These are phyloP conservation scores for Cyberlindnera meyerae DNA, from an alignment of 805 yeast genomes.

Conservation along the genomic window DNA sequence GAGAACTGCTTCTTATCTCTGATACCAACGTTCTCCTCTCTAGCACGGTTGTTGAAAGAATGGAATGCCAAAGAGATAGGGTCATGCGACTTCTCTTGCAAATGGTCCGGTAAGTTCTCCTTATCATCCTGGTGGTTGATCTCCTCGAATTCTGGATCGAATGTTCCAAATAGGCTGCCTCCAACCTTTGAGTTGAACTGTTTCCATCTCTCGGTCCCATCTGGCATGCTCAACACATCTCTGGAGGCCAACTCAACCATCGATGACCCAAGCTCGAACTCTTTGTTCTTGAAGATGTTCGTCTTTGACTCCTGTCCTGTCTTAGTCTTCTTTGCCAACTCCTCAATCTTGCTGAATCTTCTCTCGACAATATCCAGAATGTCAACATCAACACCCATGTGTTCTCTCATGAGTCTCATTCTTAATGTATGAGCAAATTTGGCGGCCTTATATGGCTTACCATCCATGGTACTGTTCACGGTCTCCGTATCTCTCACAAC, in stretches of 20 bases:
- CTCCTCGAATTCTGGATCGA: conserved; percentile 21
- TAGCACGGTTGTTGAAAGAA: conserved; percentile 85
- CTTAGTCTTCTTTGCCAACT: conserved; percentile 27
- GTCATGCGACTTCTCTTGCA: conserved; percentile 16
- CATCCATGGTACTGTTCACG: conserved; percentile 68
- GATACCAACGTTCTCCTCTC: conserved; percentile 79
- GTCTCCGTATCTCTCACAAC: conserved; percentile 78
- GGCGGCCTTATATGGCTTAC: conserved; percentile 74
- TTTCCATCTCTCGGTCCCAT: conserved; percentile 48
- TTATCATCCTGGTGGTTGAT: conserved; percentile 21
- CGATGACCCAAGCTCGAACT: conserved; percentile 45
- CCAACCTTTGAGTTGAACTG: conserved; percentile 11
- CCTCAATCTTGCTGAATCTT: conserved; percentile 45
- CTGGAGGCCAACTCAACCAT: conserved; percentile 74
- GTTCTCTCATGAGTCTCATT: conserved; percentile 93
- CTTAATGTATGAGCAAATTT: conserved; percentile 86
- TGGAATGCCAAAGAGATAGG: conserved; percentile 28
- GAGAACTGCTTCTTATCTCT: conserved; percentile 79
- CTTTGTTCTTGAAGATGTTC: conserved; percentile 31
- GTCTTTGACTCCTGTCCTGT: conserved; percentile 38
- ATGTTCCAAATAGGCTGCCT: conserved; percentile 6
- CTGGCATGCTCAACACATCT: conserved; percentile 48
- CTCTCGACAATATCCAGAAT: conserved; percentile 76
- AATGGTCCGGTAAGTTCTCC: conserved; percentile 20
- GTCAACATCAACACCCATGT: conserved; percentile 90